Conservation (phyloP, 2,329 filamentous ascomycete species). For the Aspergillus latus region DNA sequence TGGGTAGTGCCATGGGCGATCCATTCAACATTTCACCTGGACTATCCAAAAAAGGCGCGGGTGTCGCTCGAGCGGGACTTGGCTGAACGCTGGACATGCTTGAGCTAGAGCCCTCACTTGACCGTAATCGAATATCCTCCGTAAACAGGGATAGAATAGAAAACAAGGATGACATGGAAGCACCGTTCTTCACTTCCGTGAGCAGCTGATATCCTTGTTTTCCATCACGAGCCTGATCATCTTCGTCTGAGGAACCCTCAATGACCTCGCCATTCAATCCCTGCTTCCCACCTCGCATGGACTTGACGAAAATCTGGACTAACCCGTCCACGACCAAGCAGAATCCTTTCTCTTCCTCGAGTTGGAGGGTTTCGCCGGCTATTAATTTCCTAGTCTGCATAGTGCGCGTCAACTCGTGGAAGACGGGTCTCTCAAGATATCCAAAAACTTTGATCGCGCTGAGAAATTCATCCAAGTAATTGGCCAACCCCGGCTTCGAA, state of each 20-base stretch:
- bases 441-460: slow-evolving; percentile 99
- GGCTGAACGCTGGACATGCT: slow-evolving; percentile 35
- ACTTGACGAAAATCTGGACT: slow-evolving; percentile 98
- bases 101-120: slow-evolving; percentile 57
- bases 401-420: slow-evolving; percentile 93
- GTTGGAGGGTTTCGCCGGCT: slow-evolving; percentile 87
- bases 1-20: slow-evolving; percentile 25
- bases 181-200: slow-evolving; percentile 96
- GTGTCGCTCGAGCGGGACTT: slow-evolving; percentile 32
- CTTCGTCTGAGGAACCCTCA: slow-evolving; percentile 63
- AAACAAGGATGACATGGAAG: slow-evolving; percentile 97
- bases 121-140: slow-evolving; percentile 80
- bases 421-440: slow-evolving; percentile 92
- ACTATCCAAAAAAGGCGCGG: slow-evolving; percentile 43
- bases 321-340: slow-evolving; percentile 95
- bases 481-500: slow-evolving; percentile 86
- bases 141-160: slow-evolving; percentile 97
- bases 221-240: slow-evolving; percentile 60
- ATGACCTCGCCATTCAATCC: slow-evolving; percentile 43
- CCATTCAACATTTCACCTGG: slow-evolving; percentile 33
- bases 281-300: slow-evolving; percentile 54
- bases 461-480: slow-evolving; percentile 95
- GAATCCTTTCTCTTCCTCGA: slow-evolving; percentile 98
- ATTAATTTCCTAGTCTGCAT: slow-evolving; percentile 98
- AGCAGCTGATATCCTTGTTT: slow-evolving; percentile 90